phyloP scores from a whole-genome alignment of 345 rosid genomes.

The Angophora floribunda region DNA sequence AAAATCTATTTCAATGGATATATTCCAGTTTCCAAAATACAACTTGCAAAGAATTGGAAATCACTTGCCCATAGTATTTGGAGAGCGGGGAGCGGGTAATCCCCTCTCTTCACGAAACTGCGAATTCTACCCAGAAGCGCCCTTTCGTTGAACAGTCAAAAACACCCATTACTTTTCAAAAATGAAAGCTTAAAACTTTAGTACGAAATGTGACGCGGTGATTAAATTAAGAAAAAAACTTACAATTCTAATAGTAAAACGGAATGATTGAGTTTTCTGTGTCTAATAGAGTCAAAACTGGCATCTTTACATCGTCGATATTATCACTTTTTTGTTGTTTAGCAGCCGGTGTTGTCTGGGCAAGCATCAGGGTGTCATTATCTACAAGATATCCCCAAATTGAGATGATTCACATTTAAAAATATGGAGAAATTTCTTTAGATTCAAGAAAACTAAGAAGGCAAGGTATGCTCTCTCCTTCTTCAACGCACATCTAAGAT shows the following conservation, averaged over 20 bases:
- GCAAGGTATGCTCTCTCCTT: background rate
- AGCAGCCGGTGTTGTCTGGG: background rate
- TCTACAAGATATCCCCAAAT: background rate
- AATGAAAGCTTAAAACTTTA: background rate
- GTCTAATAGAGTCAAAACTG: background rate
- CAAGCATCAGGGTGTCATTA: background rate
- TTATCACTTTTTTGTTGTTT: background rate
- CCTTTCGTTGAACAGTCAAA: background rate
- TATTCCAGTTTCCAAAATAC: too few species aligned
- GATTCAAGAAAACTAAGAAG: background rate
- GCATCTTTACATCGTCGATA: background rate
- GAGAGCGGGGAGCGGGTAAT: background rate
- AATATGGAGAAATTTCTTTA: background rate
- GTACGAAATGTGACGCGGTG: background rate
- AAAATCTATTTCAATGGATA: too few species aligned
- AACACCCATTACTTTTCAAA: background rate
- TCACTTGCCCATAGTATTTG: background rate
- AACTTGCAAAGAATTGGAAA: too few species aligned
- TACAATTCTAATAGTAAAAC: background rate
- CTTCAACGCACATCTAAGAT: background rate
- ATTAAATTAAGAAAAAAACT: background rate
- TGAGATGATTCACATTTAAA: background rate
- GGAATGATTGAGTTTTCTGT: background rate
- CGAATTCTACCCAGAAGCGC: background rate
- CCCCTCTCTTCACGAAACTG: background rate